These are phyloP conservation scores for Erodium texanum DNA, from an alignment of 441 rosid genomes.

Conservation along the genomic window DNA sequence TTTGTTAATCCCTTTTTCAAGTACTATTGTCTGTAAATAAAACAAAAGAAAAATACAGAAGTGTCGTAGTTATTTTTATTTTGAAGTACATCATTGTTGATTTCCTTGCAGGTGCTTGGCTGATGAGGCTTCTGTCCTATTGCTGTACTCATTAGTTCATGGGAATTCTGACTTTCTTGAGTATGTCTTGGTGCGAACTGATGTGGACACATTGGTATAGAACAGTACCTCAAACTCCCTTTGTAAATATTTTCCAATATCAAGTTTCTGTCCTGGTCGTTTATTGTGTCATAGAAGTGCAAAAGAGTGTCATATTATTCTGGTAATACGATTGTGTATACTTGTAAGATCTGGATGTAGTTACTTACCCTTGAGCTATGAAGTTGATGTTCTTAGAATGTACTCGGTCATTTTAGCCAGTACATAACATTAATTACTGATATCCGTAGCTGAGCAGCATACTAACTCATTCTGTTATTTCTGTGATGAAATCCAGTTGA, in stretches of 20 bases:
- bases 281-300: not conserved
- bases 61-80: not conserved
- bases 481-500: constrained; percentile 45
- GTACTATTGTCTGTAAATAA: too few species aligned
- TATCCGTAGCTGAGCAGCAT: not conserved
- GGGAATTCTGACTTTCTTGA: constrained; percentile 96
- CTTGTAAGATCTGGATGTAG: not conserved
- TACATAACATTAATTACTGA: constrained; percentile 11
- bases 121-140: constrained; percentile 81
- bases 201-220: constrained; percentile 91
- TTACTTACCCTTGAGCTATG: not conserved
- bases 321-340: not conserved
- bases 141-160: constrained; percentile 86
- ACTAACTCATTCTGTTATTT: constrained; percentile 18
- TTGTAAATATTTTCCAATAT: constrained; percentile 5
- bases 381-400: not conserved
- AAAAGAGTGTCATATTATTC: not conserved
- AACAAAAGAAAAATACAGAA: not conserved
- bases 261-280: not conserved
- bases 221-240: constrained; percentile 12
- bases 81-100: constrained; percentile 17
- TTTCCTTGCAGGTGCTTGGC: constrained; percentile 67
- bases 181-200: constrained; percentile 91
- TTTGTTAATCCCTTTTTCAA: not conserved
- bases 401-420: constrained; percentile 11